Conservation (phyloP, 306 rosid genomes). For the Ammopiptanthus mongolicus region DNA sequence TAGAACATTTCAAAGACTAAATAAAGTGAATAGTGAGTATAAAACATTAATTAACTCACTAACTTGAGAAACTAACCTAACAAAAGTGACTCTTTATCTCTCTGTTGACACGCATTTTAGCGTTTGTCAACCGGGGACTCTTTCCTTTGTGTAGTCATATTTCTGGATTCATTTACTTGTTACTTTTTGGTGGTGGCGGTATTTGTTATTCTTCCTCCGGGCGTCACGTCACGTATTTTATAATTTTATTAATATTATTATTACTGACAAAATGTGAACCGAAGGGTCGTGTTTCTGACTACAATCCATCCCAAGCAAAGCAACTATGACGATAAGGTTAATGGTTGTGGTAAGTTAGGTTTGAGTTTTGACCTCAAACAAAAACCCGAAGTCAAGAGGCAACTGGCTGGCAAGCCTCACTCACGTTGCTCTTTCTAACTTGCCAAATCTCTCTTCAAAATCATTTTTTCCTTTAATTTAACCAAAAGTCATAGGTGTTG, state of each 20-base stretch:
- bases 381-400: background rate
- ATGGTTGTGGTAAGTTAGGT: background rate
- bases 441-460: background rate
- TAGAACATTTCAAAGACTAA: too few species aligned
- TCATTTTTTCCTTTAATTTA: background rate
- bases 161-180: background rate
- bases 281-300: slow-evolving; percentile 6
- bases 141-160: background rate
- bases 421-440: background rate
- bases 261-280: background rate
- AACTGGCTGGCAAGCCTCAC: background rate
- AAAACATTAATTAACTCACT: too few species aligned
- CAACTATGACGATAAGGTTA: too few species aligned
- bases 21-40: too few species aligned
- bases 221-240: slow-evolving; percentile 14
- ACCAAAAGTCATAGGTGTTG: slow-evolving; percentile 24
- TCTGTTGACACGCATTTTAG: too few species aligned
- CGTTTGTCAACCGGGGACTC: background rate
- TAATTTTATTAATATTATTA: background rate
- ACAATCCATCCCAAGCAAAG: background rate
- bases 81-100: too few species aligned
- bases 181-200: background rate
- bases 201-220: background rate
- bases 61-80: too few species aligned
- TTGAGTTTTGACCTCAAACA: background rate